These are phyloP conservation scores for Phtheirospermum japonicum DNA, from an alignment of 257 asterid species.

Conservation along the genomic window DNA sequence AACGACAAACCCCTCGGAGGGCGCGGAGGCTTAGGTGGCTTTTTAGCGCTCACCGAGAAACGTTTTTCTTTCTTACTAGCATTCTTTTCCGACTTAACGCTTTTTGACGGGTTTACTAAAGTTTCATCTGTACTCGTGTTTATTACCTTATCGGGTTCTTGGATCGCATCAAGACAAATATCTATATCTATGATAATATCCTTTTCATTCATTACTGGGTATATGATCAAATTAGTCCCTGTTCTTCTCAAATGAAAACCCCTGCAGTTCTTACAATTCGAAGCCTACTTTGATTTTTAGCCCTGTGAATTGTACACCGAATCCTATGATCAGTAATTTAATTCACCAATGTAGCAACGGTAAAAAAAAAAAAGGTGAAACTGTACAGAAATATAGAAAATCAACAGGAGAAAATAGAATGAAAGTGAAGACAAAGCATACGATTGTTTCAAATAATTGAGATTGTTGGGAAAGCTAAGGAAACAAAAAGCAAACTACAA, in stretches of 20 bases:
- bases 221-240: conserved; percentile 28
- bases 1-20: conserved; percentile 74
- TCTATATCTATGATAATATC: conserved; percentile 52
- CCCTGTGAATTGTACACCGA: not conserved
- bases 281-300: not conserved
- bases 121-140: conserved; percentile 31
- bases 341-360: not conserved
- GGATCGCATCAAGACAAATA: conserved; percentile 29
- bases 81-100: conserved; percentile 34
- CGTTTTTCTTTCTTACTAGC: conserved; percentile 47
- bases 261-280: not conserved
- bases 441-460: conserved; percentile 19
- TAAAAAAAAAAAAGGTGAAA: conserved; percentile 3
- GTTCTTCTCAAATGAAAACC: not conserved
- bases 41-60: conserved; percentile 53
- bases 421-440: conserved; percentile 24
- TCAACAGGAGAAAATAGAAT: conserved; percentile 2
- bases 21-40: conserved; percentile 81
- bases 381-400: not conserved
- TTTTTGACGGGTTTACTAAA: conserved; percentile 13
- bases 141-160: conserved; percentile 29
- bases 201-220: conserved; percentile 31
- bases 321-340: too few relatives aligned
- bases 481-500: conserved; percentile 12
- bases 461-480: conserved; percentile 14